Evolutionary conservation across 2,329 filamentous ascomycete species (phyloP).

Genomic region (Geosmithia putterillii): DNA sequence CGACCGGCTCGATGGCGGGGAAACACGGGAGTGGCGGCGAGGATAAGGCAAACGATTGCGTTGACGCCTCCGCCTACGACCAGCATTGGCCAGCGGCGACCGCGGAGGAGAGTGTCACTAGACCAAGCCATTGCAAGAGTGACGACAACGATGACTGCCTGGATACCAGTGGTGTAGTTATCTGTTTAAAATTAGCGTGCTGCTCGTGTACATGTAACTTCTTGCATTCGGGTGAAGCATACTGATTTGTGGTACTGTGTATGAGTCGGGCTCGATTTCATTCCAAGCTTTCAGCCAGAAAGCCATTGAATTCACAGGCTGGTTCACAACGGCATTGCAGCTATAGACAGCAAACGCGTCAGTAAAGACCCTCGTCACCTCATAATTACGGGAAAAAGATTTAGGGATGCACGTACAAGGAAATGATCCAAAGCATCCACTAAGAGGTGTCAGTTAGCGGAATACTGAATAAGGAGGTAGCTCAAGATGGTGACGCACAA

Average conservation of each 20-base stretch:
- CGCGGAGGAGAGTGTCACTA: not conserved
- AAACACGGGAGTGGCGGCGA: conserved; percentile 1
- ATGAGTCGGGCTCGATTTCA: conserved; percentile 6
- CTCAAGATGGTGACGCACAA: not conserved
- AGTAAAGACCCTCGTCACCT: no score
- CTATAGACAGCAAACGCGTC: not conserved
- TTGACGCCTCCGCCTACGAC: not conserved
- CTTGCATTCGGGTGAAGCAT: not conserved
- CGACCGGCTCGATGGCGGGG: not conserved
- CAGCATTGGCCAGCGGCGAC: conserved; percentile 2
- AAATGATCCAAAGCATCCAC: conserved; percentile 2
- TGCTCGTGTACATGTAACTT: not conserved
- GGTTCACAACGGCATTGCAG: not conserved
- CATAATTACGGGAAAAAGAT: no score
- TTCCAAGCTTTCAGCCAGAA: conserved; percentile 10
- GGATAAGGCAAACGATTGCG: not conserved
- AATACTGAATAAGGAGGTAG: not conserved
- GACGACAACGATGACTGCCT: not conserved
- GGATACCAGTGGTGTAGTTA: not conserved
- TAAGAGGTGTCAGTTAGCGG: not conserved
- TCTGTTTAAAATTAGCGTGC: not conserved
- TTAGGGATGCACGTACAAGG: conserved; percentile 10
- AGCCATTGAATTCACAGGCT: conserved; percentile 3
- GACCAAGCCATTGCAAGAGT: not conserved
- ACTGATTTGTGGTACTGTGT: conserved; percentile 9